Evolutionary conservation across 1,284 basidiomycete species (phyloP), one percentile per base, ranked within the genome.

Genomic region (Ganoderma lucidum): DNA sequence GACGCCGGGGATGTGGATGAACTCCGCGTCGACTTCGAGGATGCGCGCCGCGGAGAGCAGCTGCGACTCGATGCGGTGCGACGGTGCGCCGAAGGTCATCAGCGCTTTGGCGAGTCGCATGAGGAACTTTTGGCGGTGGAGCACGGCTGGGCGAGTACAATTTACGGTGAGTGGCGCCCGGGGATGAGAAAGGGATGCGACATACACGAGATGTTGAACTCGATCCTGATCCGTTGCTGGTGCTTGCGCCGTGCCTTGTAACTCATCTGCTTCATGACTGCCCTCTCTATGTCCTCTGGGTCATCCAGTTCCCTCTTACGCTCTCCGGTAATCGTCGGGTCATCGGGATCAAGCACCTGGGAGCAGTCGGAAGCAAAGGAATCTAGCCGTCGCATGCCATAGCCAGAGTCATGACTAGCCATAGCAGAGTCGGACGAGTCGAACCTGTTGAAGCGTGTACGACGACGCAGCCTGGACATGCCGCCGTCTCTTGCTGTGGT

Each of bases 1-100:
- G 74, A 95, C 89, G 14, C 87, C 89, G 8, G 94, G 94, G 17
- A 95, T 84, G 79, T 95, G 91, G 51, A 93, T 90, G 75, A 94
- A 94, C 76, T 93, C 91, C 44, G 92, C 93, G 77, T 95, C 89
- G 58, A 96, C 88, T 76, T 95, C 93, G 15, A 96, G 87, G 66
- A 96, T 94, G 28, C 90, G 86, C 1, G 94, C 92, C 6, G 93
- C 93, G 3, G 95, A 92, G 3, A 84, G 79, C 10, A 92, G 85
- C 76, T 92, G 90, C 0, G 88, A 86, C 76, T 91, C 90, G 74
- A 92, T 87, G 56, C 91, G 88, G 79, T 92, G 90, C 23, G 89
- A 90, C 0, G 91, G 91, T 23, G 91, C 88, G n/a, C 90, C 90
- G 71, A 89, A 92, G 2, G 83, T 83, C 86, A 92, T 90, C n/a